Conservation (phyloP, 2,329 filamentous ascomycete genomes). For the Ophiostoma himal-ulmi region DNA sequence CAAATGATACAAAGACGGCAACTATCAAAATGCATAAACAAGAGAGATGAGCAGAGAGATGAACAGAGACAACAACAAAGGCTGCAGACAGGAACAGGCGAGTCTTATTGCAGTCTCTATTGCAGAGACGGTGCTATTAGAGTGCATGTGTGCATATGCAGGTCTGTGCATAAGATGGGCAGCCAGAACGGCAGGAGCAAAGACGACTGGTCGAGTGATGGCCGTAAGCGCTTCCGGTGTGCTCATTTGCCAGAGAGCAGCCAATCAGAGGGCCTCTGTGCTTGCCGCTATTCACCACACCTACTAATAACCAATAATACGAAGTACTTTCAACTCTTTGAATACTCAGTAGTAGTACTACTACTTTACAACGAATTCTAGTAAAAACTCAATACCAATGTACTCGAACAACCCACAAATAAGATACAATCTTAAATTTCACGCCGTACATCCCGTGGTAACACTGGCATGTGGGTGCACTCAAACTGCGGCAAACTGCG, state of each 20-base stretch:
- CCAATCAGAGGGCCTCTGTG: neutral
- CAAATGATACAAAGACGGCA: neutral
- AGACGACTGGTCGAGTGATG: slow-evolving; percentile 5
- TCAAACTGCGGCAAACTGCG: neutral
- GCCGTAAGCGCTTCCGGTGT: slow-evolving; percentile 10
- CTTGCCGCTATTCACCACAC: neutral
- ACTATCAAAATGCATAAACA: neutral
- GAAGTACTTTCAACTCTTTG: too few species aligned
- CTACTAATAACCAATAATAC: neutral
- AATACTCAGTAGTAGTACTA: too few species aligned
- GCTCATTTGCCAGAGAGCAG: neutral
- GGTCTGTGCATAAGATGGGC: neutral
- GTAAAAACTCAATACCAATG: too few species aligned
- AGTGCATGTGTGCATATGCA: neutral
- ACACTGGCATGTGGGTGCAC: neutral
- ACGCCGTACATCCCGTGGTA: neutral
- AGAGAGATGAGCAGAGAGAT: neutral
- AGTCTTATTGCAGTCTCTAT: neutral
- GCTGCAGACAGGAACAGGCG: neutral
- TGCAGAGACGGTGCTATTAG: neutral
- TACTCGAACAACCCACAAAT: neutral
- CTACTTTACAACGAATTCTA: too few species aligned
- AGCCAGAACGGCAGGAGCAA: neutral
- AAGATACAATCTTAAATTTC: neutral
- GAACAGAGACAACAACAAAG: neutral